phyloP scores from a whole-genome alignment of 2,329 filamentous ascomycete species.

The Aspergillus calidoustus region DNA sequence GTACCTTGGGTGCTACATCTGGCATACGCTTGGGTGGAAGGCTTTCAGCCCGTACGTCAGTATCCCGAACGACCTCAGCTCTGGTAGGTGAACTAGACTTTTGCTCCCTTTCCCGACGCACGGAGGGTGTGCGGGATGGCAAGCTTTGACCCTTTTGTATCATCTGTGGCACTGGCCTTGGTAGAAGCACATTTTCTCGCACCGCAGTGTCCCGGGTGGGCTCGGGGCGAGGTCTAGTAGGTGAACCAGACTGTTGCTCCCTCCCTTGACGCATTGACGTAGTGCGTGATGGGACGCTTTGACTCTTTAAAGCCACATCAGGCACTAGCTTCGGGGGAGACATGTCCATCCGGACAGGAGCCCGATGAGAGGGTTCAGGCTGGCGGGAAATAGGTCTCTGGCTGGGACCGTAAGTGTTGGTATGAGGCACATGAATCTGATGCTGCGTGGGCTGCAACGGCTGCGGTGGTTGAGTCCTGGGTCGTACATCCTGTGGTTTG shows the following conservation, averaged over 20 bases:
- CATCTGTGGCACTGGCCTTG: neutral
- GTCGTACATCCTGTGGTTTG: slow-evolving; percentile 9
- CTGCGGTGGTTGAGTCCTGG: neutral
- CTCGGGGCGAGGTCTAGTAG: slow-evolving; percentile 11
- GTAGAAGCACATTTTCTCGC: neutral
- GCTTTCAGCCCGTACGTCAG: neutral
- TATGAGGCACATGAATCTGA: neutral
- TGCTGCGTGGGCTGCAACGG: neutral
- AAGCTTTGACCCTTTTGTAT: slow-evolving; percentile 1
- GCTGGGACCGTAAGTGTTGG: neutral
- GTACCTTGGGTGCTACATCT: slow-evolving; percentile 1
- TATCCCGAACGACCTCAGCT: neutral
- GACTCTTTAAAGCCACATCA: slow-evolving; percentile 1
- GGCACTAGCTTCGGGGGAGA: slow-evolving; percentile 4
- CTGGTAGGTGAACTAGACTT: slow-evolving; percentile 7
- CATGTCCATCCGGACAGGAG: neutral
- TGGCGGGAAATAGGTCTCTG: slow-evolving; percentile 8
- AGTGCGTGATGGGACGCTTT: neutral
- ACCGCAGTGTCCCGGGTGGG: neutral
- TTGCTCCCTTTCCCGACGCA: slow-evolving; percentile 1
- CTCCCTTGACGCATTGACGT: neutral
- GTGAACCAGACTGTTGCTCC: slow-evolving; percentile 2
- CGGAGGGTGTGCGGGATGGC: slow-evolving; percentile 3
- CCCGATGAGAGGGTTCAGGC: neutral
- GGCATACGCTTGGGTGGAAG: slow-evolving; percentile 3